Conservation (phyloP, 345 rosid genomes). For the Nasturtium officinale region DNA sequence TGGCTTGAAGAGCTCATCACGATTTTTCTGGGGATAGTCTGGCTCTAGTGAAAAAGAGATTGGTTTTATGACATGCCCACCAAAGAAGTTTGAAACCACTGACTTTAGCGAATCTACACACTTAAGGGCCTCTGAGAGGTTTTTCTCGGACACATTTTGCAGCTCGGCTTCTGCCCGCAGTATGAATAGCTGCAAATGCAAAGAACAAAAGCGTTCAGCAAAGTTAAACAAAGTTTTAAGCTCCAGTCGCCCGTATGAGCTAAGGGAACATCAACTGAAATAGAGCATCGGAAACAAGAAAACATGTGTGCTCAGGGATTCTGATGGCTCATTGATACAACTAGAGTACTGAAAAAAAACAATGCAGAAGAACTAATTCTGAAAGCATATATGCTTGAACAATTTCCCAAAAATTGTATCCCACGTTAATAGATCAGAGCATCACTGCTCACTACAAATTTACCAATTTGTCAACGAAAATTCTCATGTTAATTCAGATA, state of each 20-base stretch:
- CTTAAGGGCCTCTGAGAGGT: constrained; percentile 48
- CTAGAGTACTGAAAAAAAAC: constrained; percentile 3
- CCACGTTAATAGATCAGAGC: neutral
- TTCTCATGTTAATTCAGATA: constrained; percentile 6
- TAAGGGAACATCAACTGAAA: neutral
- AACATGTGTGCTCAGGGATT: constrained; percentile 1
- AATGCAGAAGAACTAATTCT: constrained; percentile 6
- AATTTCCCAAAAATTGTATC: neutral
- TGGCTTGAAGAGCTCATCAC: constrained; percentile 80
- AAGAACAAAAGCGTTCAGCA: constrained; percentile 32
- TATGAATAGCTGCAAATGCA: constrained; percentile 70
- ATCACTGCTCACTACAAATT: neutral
- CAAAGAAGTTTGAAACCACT: constrained; percentile 60
- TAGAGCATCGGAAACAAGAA: neutral
- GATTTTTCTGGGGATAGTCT: constrained; percentile 48
- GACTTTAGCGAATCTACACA: constrained; percentile 61
- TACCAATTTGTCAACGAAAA: neutral
- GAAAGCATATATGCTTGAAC: neutral
- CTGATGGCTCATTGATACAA: constrained; percentile 14
- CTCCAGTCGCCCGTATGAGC: neutral
- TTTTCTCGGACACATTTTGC: constrained; percentile 60
- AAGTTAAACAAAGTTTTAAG: neutral
- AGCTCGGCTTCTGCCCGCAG: constrained; percentile 88
- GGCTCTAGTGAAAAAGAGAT: constrained; percentile 49
- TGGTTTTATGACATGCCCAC: constrained; percentile 56